Base-by-base conservation (phyloP, 179 eudicot genomes). In the Silene noctiflora region DNA sequence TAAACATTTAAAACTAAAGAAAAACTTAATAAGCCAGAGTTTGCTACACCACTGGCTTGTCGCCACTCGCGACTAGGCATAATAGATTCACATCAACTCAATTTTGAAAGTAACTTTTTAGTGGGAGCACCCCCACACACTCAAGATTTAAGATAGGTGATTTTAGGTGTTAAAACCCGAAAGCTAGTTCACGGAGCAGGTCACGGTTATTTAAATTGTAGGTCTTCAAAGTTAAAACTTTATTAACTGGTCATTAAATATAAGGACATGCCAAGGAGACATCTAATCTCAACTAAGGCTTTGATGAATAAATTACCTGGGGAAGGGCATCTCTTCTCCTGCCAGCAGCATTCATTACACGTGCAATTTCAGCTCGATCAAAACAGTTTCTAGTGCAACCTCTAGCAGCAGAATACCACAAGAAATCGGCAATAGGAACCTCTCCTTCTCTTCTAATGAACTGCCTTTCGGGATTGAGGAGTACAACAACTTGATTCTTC, bases 311-410 rank as follows among this genome's bases (percentile, higher is more conserved):
- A 81, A 76, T 67, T 77, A 95, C 99, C 97, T 93, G 93, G 33
- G 99, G 99, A 80, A 95, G 84, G 63, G 93, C 97, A 75, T 95
- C 99, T 84, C 96, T 82, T 80, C 85, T 89, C 85, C 90, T 85
- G 10, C 99, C 99, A 76, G 98, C 98, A 64, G 95, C 99, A 89
- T 93, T 91, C 99, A 95, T 95, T 35, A 95, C 96, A 72, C 97
- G 87, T 39, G 99, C 99, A 83, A 95, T 93, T 86, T 95, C 99
- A 79, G 97, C 99, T 69, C 97, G 99, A 79, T 95, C 97, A 79
- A 89, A 95, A 80, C 99, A 95, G 81, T 95, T 95, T 74, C 99
- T 85, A 75, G 75, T 89, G 90, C 99, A 95, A 48, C 96, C 87
- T 80, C 93, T 91, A 72, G 99, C 99, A 22, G 97, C 96, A 71